These are phyloP conservation scores for Thermothielavioides terrestris DNA, from an alignment of 495 filamentous ascomycete species.

Conservation along the genomic window DNA sequence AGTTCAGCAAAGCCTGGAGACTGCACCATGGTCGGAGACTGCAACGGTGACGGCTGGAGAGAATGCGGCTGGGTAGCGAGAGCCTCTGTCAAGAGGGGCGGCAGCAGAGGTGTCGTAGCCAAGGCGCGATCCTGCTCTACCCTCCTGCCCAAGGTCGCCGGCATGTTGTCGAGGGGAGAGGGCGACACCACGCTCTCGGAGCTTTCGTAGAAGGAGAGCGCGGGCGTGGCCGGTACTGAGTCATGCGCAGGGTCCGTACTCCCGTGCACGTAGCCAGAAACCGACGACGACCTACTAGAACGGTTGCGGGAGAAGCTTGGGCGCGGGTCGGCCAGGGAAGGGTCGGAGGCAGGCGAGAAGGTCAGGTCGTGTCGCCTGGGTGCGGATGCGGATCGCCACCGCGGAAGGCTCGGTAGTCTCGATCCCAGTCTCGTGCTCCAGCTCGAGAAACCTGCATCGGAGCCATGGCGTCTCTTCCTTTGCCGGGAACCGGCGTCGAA, in stretches of 20 bases:
- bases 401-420: constrained; percentile 63
- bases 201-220: constrained; percentile 57
- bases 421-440: constrained; percentile 61
- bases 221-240: constrained; percentile 55
- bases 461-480: constrained; percentile 52
- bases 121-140: constrained; percentile 53
- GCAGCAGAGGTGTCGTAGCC: constrained; percentile 73
- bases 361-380: constrained; percentile 41
- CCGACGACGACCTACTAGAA: constrained; percentile 63
- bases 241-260: constrained; percentile 44
- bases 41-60: constrained; percentile 63
- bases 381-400: constrained; percentile 52
- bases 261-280: constrained; percentile 49
- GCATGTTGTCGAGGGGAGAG: constrained; percentile 49
- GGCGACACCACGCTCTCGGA: constrained; percentile 36
- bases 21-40: constrained; percentile 59
- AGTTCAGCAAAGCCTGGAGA: constrained; percentile 22
- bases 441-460: constrained; percentile 53
- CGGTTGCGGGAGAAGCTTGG: constrained; percentile 35
- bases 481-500: constrained; percentile 41
- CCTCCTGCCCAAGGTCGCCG: constrained; percentile 40
- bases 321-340: constrained; percentile 31
- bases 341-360: constrained; percentile 41
- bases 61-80: constrained; percentile 25
- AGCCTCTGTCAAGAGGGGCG: constrained; percentile 60